phyloP scores from a whole-genome alignment of 495 filamentous ascomycete species.

The Durotheca rogersii region DNA sequence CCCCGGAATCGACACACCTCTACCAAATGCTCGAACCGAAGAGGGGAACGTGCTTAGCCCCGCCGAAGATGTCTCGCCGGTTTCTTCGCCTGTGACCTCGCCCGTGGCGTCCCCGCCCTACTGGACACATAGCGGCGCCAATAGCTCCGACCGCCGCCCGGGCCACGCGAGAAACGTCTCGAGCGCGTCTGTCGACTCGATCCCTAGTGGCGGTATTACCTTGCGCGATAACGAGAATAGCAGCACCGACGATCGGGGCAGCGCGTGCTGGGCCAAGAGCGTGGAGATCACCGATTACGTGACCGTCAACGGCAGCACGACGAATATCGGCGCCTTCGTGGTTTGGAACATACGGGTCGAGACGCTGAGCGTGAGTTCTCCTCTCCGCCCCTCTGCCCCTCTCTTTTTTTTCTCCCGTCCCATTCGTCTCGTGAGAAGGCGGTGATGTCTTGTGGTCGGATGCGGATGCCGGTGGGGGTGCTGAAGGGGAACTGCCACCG shows the following conservation, averaged over 20 bases:
- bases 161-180: constrained; percentile 37
- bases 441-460: no score
- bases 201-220: constrained; percentile 49
- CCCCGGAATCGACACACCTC: background rate
- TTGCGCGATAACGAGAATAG: constrained; percentile 55
- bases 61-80: background rate
- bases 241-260: constrained; percentile 47
- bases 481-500: no score
- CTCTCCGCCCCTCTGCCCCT: no score
- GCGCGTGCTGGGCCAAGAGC: constrained; percentile 58
- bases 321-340: constrained; percentile 57
- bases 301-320: constrained; percentile 50
- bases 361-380: constrained; percentile 46
- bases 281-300: constrained; percentile 54
- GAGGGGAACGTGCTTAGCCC: background rate
- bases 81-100: constrained; percentile 7
- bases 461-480: no score
- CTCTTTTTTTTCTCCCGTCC: no score
- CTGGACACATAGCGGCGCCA: constrained; percentile 22
- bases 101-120: constrained; percentile 27
- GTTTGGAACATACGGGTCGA: constrained; percentile 58
- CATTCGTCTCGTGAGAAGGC: no score
- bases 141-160: no score
- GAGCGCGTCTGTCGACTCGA: constrained; percentile 49
- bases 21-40: background rate